Evolutionary conservation across 495 filamentous ascomycete species (phyloP).

Genomic region (Trichoderma reesei): DNA sequence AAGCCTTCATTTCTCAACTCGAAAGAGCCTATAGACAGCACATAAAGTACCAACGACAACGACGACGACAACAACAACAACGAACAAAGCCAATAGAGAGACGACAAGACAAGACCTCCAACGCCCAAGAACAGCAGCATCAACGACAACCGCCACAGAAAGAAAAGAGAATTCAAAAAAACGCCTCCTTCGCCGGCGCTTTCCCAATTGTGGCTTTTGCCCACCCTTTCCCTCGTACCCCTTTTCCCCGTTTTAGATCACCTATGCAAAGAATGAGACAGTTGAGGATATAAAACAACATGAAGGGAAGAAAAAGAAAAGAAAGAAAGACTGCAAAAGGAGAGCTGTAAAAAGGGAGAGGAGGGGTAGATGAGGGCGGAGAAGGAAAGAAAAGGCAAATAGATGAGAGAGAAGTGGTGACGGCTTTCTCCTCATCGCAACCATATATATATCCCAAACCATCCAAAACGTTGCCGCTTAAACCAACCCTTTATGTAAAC

Average conservation of each 20-base stretch:
- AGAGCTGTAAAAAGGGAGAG: neutral
- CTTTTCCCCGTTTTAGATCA: neutral
- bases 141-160: neutral
- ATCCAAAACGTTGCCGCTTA: neutral
- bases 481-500: neutral
- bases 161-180: neutral
- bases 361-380: neutral
- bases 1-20: neutral
- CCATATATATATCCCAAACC: neutral
- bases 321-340: neutral
- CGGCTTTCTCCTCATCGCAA: neutral
- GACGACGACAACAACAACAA: no score
- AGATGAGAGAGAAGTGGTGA: neutral
- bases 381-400: neutral
- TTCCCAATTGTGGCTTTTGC: neutral
- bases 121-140: neutral
- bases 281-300: neutral
- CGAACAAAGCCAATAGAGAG: neutral
- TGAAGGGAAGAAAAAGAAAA: neutral
- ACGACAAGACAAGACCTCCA: neutral
- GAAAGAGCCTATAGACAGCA: neutral
- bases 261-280: neutral
- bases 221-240: neutral
- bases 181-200: slow-evolving; percentile 3
- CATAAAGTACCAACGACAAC: neutral